phyloP scores from a whole-genome alignment of 306 rosid species.

The Vigna nakashimae region DNA sequence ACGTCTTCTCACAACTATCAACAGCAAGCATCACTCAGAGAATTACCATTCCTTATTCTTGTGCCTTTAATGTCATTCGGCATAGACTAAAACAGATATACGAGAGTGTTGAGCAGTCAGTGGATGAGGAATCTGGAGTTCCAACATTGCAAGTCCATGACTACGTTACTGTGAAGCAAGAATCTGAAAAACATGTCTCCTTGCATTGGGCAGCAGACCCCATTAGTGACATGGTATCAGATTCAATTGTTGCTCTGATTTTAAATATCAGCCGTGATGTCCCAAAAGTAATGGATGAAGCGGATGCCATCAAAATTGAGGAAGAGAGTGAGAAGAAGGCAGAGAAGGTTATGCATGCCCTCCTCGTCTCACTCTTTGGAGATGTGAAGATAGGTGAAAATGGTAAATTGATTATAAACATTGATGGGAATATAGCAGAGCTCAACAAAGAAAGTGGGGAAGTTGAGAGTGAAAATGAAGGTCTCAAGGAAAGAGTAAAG shows the following conservation, averaged over 20 bases:
- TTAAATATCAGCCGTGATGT: constrained; percentile 74
- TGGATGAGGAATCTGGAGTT: constrained; percentile 82
- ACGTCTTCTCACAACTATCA: constrained; percentile 87
- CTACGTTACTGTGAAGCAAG: constrained; percentile 77
- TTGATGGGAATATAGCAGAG: constrained; percentile 81
- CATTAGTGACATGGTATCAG: constrained; percentile 88
- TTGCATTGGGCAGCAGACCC: constrained; percentile 95
- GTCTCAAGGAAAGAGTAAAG: constrained; percentile 82
- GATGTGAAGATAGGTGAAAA: constrained; percentile 83
- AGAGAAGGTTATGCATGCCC: constrained; percentile 77
- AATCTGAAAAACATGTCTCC: constrained; percentile 84
- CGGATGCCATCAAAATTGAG: constrained; percentile 66
- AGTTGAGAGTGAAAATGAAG: constrained; percentile 88
- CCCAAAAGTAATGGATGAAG: constrained; percentile 73
- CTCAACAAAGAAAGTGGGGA: constrained; percentile 87
- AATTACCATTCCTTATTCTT: constrained; percentile 84
- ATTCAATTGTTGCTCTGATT: constrained; percentile 83
- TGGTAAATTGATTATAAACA: constrained; percentile 77
- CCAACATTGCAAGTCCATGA: constrained; percentile 76
- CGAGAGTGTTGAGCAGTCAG: constrained; percentile 76
- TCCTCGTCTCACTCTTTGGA: constrained; percentile 85
- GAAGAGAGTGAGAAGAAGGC: constrained; percentile 78
- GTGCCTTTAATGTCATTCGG: constrained; percentile 63
- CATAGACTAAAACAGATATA: constrained; percentile 81
- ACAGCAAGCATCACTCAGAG: constrained; percentile 83